Evolutionary conservation across 129 eudicot genomes (phyloP), one percentile per base, ranked within the genome.

Genomic region (Daucus carota): DNA sequence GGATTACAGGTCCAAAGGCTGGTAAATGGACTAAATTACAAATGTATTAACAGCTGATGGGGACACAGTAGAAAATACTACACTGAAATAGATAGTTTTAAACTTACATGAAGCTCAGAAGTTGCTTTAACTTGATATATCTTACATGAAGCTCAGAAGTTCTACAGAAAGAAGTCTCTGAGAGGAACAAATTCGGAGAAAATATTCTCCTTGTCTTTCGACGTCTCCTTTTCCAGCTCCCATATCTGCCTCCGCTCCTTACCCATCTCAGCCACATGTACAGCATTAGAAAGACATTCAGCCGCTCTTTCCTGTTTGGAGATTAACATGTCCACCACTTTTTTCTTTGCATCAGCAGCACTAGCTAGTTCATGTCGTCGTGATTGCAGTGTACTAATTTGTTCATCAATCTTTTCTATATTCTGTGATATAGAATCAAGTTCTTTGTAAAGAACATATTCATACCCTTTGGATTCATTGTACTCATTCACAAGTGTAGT

Each of bases 131-230:
- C 29, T 22, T 22, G 2, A 52, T 52, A 52, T 20, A 22, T 52
- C 28, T 52, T 16, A 66, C n/a, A 65, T 6, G 0, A 13, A 66
- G 42, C 12, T 17, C 3, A 22, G n/a, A 38, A n/a, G 12, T 4
- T 42, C 52, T 24, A 44, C 40, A 77, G 74, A 43, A 80, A 77
- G 45, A 81, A 81, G 20, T 80, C 84, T 46, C 66, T 34, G 65
- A 81, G 78, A 8, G 79, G 67, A 65, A 71, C 81, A 78, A 82
- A 82, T 43, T 78, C 67, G 13, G 46, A 68, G 32, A 78, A 63
- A 33, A 82, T 82, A 31, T 48, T 50, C 50, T 65, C 73, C 67
- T 32, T 43, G 13, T 73, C n/a, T 8, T 40, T 57, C 9, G 63
- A 29, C 11, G n/a, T 54, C 59, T 81, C 44, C 45, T 47, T 65